Evolutionary conservation across 2,329 filamentous ascomycete species (phyloP).

Genomic region (Sclerotinia borealis): DNA sequence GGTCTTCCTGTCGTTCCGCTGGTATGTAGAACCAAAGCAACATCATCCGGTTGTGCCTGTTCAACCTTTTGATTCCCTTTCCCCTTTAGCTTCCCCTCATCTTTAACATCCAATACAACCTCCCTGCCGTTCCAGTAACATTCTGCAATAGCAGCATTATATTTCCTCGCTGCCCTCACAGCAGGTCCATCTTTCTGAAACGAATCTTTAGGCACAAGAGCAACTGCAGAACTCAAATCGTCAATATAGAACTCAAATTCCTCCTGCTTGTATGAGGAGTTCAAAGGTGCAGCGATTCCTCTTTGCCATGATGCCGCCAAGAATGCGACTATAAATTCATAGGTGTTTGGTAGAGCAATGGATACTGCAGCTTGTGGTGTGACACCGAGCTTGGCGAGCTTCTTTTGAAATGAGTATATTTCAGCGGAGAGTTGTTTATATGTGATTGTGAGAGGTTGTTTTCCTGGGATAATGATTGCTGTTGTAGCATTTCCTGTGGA

Average conservation of each 20-base stretch:
- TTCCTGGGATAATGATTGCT: conserved; percentile 69
- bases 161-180: conserved; percentile 71
- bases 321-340: conserved; percentile 84
- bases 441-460: conserved; percentile 59
- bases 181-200: conserved; percentile 62
- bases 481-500: conserved; percentile 43
- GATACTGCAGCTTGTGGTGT: conserved; percentile 65
- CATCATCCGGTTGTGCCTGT: conserved; percentile 65
- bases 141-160: conserved; percentile 78
- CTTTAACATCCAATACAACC: conserved; percentile 73
- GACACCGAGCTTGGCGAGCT: conserved; percentile 71
- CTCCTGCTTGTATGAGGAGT: conserved; percentile 80
- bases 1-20: conserved; percentile 79
- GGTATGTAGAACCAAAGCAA: conserved; percentile 77
- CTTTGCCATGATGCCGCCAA: conserved; percentile 81
- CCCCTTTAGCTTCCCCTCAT: conserved; percentile 58
- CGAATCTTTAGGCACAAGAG: conserved; percentile 68
- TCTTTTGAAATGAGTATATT: conserved; percentile 65
- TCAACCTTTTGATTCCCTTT: conserved; percentile 43
- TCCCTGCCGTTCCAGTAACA: conserved; percentile 71
- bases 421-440: conserved; percentile 63
- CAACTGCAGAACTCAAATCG: conserved; percentile 72
- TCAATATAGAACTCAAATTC: conserved; percentile 93
- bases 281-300: conserved; percentile 77
- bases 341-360: conserved; percentile 77